These are phyloP conservation scores for Acanthamoeba lenticulata DNA, from an alignment of 208 protist genomes.

Conservation along the genomic window DNA sequence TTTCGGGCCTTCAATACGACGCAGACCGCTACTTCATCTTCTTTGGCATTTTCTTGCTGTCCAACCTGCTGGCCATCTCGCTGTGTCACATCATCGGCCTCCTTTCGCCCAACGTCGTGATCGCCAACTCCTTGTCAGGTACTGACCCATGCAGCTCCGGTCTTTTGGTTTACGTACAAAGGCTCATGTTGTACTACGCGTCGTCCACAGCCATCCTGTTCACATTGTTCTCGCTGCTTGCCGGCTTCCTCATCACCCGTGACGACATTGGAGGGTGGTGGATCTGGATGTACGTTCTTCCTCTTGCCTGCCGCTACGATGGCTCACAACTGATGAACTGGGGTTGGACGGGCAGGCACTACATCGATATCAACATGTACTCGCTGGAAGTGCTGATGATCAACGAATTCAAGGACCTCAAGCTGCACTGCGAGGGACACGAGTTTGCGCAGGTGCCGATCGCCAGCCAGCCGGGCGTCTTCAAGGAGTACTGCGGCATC, in stretches of 20 bases:
- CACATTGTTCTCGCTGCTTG: background rate
- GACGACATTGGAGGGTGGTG: constrained; percentile 34
- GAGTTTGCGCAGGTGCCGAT: constrained; percentile 50
- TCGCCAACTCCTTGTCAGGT: constrained; percentile 18
- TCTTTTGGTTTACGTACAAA: too few species aligned
- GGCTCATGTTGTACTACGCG: too few species aligned
- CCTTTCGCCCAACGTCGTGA: background rate
- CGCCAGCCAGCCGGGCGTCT: background rate
- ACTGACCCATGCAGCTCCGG: too few species aligned
- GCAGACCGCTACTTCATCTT: constrained; percentile 37
- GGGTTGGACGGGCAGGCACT: background rate
- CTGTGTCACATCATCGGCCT: background rate
- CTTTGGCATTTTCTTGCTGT: background rate
- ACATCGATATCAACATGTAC: constrained; percentile 55
- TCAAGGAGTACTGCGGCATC: background rate
- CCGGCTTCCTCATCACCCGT: constrained; percentile 61
- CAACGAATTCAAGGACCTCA: constrained; percentile 59
- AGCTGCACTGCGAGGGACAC: background rate
- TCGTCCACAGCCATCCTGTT: constrained; percentile 26
- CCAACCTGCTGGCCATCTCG: background rate
- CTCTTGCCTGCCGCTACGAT: background rate
- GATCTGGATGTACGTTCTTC: constrained; percentile 24
- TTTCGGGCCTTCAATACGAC: constrained; percentile 46
- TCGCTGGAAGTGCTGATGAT: constrained; percentile 19
- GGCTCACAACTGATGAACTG: too few species aligned